phyloP scores from a whole-genome alignment of 164 flowering plant species.

The Akebia trifoliata region DNA sequence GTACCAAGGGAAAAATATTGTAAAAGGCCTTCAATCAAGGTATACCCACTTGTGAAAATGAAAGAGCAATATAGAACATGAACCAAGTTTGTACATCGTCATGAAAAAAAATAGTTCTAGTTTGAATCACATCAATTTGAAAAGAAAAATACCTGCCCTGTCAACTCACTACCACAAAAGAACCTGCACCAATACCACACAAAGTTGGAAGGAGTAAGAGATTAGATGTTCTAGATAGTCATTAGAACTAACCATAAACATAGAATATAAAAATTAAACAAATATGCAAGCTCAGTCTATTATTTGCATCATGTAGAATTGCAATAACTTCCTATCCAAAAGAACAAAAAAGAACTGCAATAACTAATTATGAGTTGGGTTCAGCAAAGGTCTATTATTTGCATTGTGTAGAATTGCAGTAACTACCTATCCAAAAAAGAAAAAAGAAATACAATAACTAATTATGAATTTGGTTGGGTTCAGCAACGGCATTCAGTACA shows the following conservation, averaged over 20 bases:
- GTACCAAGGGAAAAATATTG: neutral
- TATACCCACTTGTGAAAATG: neutral
- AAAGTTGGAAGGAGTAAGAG: neutral
- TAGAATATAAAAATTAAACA: neutral
- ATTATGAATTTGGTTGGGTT: neutral
- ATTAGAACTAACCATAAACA: neutral
- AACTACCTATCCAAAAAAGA: too few species aligned
- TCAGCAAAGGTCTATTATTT: neutral
- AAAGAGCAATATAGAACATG: neutral
- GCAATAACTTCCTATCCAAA: neutral
- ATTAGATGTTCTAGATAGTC: too few species aligned
- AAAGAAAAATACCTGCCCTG: conserved; percentile 52
- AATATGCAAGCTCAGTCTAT: neutral
- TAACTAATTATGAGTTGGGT: neutral
- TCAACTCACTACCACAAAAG: conserved; percentile 54
- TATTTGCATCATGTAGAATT: neutral
- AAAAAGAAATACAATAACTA: too few species aligned
- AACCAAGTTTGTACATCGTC: neutral
- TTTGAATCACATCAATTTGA: neutral
- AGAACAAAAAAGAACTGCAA: too few species aligned
- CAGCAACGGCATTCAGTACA: too few species aligned
- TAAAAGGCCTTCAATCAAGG: neutral
- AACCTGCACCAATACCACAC: conserved; percentile 40
- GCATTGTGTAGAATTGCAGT: neutral
- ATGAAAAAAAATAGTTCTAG: neutral